A percentile compares a stretch with the other conserved stretches of the same genome.
Evolutionary conservation across 2,329 filamentous ascomycete genomes (phyloP).

Genomic region (Fusarium illudens): DNA sequence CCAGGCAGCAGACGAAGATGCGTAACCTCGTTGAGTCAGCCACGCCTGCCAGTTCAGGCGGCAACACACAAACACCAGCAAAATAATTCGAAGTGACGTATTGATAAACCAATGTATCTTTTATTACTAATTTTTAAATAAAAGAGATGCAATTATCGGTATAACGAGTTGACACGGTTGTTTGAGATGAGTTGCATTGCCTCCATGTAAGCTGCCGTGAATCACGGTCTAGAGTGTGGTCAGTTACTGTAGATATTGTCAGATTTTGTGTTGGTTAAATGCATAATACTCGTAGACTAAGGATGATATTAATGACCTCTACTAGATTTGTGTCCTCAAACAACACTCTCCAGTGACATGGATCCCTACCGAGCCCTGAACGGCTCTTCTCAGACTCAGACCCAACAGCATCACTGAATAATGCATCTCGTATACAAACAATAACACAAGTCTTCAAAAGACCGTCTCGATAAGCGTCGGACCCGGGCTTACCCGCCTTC

Average conservation of each 20-base stretch:
- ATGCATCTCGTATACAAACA: neutral
- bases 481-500: neutral
- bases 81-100: neutral
- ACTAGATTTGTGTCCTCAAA: neutral
- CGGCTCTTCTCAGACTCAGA: neutral
- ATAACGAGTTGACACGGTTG: neutral
- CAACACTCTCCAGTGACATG: neutral
- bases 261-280: too few relatives aligned
- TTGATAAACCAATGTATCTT: neutral
- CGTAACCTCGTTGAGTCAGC: conserved; percentile 9
- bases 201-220: neutral
- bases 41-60: neutral
- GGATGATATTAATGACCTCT: neutral
- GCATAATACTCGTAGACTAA: neutral
- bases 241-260: neutral
- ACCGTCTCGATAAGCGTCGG: neutral
- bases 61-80: neutral
- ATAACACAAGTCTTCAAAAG: neutral
- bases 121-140: neutral
- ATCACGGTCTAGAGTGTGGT: neutral
- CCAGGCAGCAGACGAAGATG: conserved; percentile 21
- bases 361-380: neutral
- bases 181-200: neutral
- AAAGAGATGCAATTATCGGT: neutral
- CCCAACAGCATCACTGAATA: neutral